Conservation (phyloP, 116 monocot species). For the Posidonia oceanica region DNA sequence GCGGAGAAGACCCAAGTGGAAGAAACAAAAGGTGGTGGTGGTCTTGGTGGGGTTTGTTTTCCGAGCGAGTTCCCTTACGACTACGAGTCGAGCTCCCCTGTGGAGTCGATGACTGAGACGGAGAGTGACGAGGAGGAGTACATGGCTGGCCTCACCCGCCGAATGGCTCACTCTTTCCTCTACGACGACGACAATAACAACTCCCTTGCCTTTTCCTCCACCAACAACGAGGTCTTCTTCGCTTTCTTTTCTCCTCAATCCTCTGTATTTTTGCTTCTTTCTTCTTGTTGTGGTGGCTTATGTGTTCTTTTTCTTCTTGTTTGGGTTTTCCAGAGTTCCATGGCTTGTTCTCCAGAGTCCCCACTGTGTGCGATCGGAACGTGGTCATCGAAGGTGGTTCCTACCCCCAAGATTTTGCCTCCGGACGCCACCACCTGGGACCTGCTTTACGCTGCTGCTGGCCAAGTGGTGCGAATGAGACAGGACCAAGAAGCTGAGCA, state of each 20-base stretch:
- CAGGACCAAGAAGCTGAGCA: background rate
- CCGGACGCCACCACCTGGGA: conserved; percentile 20
- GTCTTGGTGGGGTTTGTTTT: background rate
- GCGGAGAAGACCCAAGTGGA: background rate
- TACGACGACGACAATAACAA: conserved; percentile 11
- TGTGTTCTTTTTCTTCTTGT: no score
- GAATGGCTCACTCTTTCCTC: conserved; percentile 38
- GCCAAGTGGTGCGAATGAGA: conserved; percentile 13
- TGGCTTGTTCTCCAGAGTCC: no score
- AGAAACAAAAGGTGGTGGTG: no score
- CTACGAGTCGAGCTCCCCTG: conserved; percentile 5
- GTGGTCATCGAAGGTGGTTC: background rate
- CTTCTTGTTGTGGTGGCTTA: no score
- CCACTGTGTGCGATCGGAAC: no score
- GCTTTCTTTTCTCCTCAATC: background rate
- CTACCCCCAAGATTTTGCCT: conserved; percentile 21
- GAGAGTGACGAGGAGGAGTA: conserved; percentile 58
- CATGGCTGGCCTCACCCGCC: conserved; percentile 22
- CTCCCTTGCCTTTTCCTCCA: no score
- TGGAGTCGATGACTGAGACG: conserved; percentile 15
- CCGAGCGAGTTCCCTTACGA: conserved; percentile 13
- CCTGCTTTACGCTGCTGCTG: conserved; percentile 1
- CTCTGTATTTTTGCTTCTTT: no score
- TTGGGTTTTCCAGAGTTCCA: no score
- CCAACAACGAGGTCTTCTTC: background rate